Base-by-base conservation (phyloP, 768 basidiomycete genomes). In the Symmetrospora coprosmae region DNA sequence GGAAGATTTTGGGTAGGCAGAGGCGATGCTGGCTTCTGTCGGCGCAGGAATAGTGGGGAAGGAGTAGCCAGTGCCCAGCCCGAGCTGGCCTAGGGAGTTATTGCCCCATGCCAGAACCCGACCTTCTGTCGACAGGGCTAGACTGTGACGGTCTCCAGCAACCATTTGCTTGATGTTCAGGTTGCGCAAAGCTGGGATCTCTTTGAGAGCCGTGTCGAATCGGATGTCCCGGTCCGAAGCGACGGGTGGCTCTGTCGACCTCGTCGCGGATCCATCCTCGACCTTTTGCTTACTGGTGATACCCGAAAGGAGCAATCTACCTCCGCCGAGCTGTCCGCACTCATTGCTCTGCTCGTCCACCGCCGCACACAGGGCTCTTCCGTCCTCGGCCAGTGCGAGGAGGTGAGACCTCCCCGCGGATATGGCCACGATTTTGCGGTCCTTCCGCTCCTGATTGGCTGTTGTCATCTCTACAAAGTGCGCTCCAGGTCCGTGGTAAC, bases 31-130 rank as follows among this genome's bases (percentile, higher is more conserved):
- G 19, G 90, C 79, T 72, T 92, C 89, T 0, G 87, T 87, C 0
- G 89, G 89, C 4, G 84, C 77, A n/a, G 76, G 81, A 62, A 92
- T 83, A 1, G 79, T 78, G 21, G 47, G 28, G 27, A 19, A 60
- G 3, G 79, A 75, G 11, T 82, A 76, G 59, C 78, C 77, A 16
- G 76, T 74, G 16, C 86, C 87, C 25, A 88, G 73, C 39, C 87
- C 89, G 45, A 91, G 77, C 74, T 96, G 89, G 27, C 87, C 41
- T 21, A 53, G 27, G 2, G 51, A 84, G 64, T 86, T 82, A 70
- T 94, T 92, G 1, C 86, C 86, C 43, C 90, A 92, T 0, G 82
- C 87, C 19, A 96, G 78, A 9, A 91, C 85, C 53, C 81, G 76
- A 1, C 88, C 90, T 2, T 75, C 72, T 5, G 73, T 66, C 48